Evolutionary conservation across 2,329 filamentous ascomycete genomes (phyloP), one percentile per base, ranked within the genome.

Genomic region (Ophiostoma sp.): DNA sequence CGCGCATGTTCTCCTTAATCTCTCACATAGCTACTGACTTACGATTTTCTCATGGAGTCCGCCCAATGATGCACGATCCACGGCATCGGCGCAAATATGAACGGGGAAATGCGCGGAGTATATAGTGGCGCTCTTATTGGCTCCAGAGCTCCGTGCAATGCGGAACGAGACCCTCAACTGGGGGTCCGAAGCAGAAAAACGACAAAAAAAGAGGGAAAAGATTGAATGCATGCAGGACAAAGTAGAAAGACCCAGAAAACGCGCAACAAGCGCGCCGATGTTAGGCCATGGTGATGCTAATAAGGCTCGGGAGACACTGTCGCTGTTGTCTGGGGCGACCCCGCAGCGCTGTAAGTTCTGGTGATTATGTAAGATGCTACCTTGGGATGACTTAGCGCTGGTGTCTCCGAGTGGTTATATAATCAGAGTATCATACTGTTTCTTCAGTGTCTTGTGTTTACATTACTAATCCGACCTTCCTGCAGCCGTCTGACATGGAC

Each of bases 231-330:
- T 44, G 60, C 60, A 63, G 60, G 60, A 42, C 16, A 44, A 62
- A 18, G 60, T 63, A 63, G 60, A 63, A 63, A 63, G 40, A 42
- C 16, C 60, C 60, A 18, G 40, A 42, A 63, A 63, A 63, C 38
- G 8, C 16, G 38, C 38, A 18, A 42, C 60, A 63, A 63, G 60
- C 60, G 60, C 60, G 60, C 60, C 60, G 60, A 63, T 16, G 27
- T 63, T 44, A 42, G 60, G 60, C 60, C 60, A 63, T 63, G 40
- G 16, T 12, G 55, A 36, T 60, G 55, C 18, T 60, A 9, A 55
- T 27, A 55, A 55, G 49, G 12, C 12, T 47, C 12, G 14, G 45
- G 45, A n/a, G 42, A 5, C 45, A 47, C 14, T 16, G 45, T 16
- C 45, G 40, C 60, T 38, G 58, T 62, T 62, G 58, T 60, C 27